Percentiles rank a stretch among this genome's conserved stretches.
Conservation (phyloP, 2,329 filamentous ascomycete species). For the Colletotrichum sp. region DNA sequence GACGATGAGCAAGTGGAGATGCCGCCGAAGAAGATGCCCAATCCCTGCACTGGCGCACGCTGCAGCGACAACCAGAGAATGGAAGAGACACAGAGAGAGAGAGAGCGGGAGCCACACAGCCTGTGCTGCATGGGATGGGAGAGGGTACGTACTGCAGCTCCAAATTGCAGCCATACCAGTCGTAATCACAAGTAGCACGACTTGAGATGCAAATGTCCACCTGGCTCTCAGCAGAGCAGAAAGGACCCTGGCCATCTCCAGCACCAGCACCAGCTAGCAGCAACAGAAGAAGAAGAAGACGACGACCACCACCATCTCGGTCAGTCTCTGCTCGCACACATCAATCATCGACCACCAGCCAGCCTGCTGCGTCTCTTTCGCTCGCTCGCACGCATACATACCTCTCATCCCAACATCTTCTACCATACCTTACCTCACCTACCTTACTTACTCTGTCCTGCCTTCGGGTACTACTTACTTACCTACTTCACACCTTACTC, state of each 20-base stretch:
- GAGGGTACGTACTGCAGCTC: background rate
- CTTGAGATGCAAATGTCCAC: background rate
- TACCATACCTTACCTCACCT: background rate
- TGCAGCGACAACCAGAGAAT: background rate
- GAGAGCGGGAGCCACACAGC: background rate
- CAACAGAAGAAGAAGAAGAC: background rate
- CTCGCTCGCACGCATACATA: background rate
- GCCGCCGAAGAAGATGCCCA: slow-evolving; percentile 11
- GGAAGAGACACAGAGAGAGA: background rate
- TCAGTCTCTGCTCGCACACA: background rate
- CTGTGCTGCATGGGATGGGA: background rate
- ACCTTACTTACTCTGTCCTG: background rate
- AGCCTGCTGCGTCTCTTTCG: background rate
- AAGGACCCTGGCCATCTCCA: background rate
- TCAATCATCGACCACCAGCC: background rate
- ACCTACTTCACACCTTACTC: background rate
- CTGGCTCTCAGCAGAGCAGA: background rate
- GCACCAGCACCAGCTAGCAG: background rate
- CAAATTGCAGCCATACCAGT: background rate
- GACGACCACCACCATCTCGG: background rate
- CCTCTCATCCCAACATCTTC: background rate
- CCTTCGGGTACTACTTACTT: background rate
- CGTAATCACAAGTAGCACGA: background rate
- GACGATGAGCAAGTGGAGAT: slow-evolving; percentile 9
- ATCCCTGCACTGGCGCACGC: background rate